phyloP scores from a whole-genome alignment of 1,284 basidiomycete genomes.

The Hemileia vastatrix region DNA sequence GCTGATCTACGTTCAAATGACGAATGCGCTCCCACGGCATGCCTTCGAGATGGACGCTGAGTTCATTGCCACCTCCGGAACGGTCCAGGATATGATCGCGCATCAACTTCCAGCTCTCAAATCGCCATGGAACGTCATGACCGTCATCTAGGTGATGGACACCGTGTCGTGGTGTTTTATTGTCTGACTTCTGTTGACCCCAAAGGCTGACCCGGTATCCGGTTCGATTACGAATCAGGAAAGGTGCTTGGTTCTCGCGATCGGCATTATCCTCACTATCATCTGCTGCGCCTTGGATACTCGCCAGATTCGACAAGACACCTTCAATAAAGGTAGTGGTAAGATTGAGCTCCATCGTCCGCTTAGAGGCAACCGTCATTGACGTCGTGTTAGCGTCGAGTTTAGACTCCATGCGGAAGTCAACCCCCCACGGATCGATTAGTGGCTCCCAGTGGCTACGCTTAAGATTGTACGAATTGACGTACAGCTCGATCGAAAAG shows the following conservation, averaged over 20 bases:
- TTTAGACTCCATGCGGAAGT: conserved; percentile 56
- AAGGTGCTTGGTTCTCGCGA: conserved; percentile 84
- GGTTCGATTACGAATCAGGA: conserved; percentile 81
- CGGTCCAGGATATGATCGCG: conserved; percentile 70
- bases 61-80: conserved; percentile 66
- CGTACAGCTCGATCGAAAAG: conserved; percentile 65
- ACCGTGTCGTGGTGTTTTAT: too few species aligned
- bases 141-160: conserved; percentile 56
- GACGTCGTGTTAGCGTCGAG: too few species aligned
- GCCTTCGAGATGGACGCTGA: conserved; percentile 72
- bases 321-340: conserved; percentile 85
- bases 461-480: conserved; percentile 93
- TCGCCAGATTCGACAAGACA: conserved; percentile 61
- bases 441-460: conserved; percentile 99
- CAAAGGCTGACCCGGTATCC: conserved; percentile 71
- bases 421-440: conserved; percentile 92
- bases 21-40: conserved; percentile 85
- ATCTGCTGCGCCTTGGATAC: conserved; percentile 61
- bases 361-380: too few species aligned
- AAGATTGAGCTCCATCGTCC: conserved; percentile 82
- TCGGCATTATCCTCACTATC: too few species aligned
- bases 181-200: too few species aligned
- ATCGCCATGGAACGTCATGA: conserved; percentile 81
- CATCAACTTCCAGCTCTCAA: conserved; percentile 89
- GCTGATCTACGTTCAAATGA: conserved; percentile 81